phyloP scores from a whole-genome alignment of 305 asterid genomes.

The Plantago rigida region DNA sequence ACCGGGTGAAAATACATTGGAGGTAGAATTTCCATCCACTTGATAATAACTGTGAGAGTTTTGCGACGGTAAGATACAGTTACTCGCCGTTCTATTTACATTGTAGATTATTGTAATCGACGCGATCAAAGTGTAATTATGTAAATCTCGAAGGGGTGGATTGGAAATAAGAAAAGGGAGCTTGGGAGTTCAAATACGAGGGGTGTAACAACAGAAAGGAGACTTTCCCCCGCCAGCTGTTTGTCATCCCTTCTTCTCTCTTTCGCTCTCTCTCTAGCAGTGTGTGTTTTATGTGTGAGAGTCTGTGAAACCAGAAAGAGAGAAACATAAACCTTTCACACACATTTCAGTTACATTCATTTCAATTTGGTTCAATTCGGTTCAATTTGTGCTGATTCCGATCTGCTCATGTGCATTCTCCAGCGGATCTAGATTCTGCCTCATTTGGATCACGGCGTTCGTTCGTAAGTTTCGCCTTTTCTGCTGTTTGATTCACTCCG shows the following conservation, averaged over 20 bases:
- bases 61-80: no score
- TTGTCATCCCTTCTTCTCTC: constrained; percentile 7
- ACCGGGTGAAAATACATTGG: no score
- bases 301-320: constrained; percentile 21
- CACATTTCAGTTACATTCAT: constrained; percentile 5
- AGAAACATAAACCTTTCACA: neutral
- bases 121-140: no score
- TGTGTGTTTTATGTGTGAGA: constrained; percentile 6
- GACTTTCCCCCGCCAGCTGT: constrained; percentile 7
- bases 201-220: neutral
- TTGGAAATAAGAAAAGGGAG: no score
- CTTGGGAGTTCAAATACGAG: neutral
- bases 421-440: constrained; percentile 34
- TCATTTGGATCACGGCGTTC: constrained; percentile 29
- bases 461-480: constrained; percentile 27
- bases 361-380: neutral
- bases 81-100: no score
- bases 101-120: no score
- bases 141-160: no score
- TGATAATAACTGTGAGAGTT: no score
- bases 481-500: neutral
- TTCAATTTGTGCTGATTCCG: constrained; percentile 29
- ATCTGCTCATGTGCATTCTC: constrained; percentile 26
- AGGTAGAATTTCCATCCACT: no score
- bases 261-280: neutral